A percentile compares a stretch with the other conserved stretches of the same genome.
These are phyloP conservation scores for Arabidopsis hybrid DNA, from an alignment of 441 rosid genomes.

Conservation along the genomic window DNA sequence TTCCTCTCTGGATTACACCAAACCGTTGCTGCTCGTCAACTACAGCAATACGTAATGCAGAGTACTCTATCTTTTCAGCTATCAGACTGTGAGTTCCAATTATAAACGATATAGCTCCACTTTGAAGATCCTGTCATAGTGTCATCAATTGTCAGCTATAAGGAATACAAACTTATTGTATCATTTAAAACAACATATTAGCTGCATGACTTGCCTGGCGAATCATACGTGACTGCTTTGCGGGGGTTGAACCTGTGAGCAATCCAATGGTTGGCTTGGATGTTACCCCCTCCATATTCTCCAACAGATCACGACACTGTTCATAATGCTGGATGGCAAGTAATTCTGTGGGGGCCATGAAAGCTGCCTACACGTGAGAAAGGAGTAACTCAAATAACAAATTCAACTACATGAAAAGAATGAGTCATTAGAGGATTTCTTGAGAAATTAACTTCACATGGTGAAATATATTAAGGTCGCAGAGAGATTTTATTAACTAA, in stretches of 20 bases:
- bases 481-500: constrained; percentile 42
- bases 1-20: constrained; percentile 98
- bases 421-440: constrained; percentile 5
- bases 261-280: constrained; percentile 84
- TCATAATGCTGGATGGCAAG: constrained; percentile 96
- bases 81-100: constrained; percentile 97
- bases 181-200: constrained; percentile 27
- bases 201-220: constrained; percentile 72
- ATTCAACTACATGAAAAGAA: constrained; percentile 20
- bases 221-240: constrained; percentile 80
- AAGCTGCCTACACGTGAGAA: constrained; percentile 75
- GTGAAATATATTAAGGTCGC: not conserved
- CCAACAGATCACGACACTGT: constrained; percentile 74
- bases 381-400: constrained; percentile 17
- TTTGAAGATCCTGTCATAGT: constrained; percentile 80
- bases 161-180: constrained; percentile 30
- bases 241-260: constrained; percentile 89
- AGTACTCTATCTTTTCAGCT: constrained; percentile 84
- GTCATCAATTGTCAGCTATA: constrained; percentile 45
- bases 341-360: constrained; percentile 99
- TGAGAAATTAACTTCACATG: constrained; percentile 4
- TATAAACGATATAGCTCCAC: constrained; percentile 82
- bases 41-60: constrained; percentile 84
- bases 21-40: constrained; percentile 99
- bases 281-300: constrained; percentile 60